Conservation (phyloP, 768 basidiomycete genomes). For the Pleurotus pulmonarius region DNA sequence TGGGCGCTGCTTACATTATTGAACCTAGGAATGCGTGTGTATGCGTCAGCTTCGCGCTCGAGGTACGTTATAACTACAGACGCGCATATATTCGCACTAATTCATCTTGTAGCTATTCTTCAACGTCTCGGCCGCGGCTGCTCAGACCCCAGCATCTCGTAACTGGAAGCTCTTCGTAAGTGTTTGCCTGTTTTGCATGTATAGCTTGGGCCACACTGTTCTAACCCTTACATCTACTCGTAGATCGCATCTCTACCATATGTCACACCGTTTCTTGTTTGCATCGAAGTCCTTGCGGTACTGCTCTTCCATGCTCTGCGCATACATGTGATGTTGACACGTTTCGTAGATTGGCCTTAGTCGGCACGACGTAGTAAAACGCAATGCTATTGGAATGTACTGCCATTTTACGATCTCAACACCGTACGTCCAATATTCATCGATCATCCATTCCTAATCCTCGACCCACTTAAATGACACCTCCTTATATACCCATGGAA, state of each 20-base stretch:
- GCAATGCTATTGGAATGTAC: conserved; percentile 13
- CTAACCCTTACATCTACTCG: neutral
- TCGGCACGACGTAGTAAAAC: conserved; percentile 7
- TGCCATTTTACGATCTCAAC: conserved; percentile 11
- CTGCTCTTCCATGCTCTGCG: neutral
- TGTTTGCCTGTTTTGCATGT: neutral
- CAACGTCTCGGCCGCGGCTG: neutral
- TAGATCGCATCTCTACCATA: conserved; percentile 10
- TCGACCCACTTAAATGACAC: too few relatives aligned
- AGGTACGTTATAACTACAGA: conserved; percentile 6
- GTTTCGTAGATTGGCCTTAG: conserved; percentile 1
- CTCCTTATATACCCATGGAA: neutral
- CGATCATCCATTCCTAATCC: neutral
- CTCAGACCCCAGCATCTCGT: conserved; percentile 3
- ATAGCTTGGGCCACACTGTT: neutral
- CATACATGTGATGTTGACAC: neutral
- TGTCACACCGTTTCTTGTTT: conserved; percentile 5
- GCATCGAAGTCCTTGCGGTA: conserved; percentile 9
- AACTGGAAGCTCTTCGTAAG: conserved; percentile 6
- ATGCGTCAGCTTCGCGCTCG: conserved; percentile 13
- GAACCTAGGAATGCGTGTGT: conserved; percentile 8
- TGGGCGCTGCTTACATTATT: neutral
- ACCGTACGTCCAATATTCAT: conserved; percentile 11
- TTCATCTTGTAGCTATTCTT: neutral
- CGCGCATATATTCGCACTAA: neutral